Base-by-base conservation (phyloP, 495 filamentous ascomycete genomes). In the Penicillium angulare region DNA sequence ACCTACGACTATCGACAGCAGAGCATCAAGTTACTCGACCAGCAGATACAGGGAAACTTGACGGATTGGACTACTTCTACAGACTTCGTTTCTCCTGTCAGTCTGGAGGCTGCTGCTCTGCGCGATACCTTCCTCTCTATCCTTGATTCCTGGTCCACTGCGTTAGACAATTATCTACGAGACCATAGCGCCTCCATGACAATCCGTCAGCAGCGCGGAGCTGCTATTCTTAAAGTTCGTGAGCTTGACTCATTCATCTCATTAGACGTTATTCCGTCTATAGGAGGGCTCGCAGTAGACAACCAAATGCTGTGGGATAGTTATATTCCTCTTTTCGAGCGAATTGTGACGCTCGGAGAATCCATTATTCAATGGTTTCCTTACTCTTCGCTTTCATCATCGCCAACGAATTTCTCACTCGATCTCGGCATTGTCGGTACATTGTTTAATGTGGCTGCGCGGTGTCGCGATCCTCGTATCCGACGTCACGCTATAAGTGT, bases 401-500 rank as follows among this genome's bases (percentile, higher is more conserved):
- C 49, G 3, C 41, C 45, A 7, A 44, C 23, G 12, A 53, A 29
- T 1, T 64, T 66, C 29, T 58, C 60, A 0, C 56, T 66, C 7
- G 56, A 66, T 40, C 53, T 80, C 18, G 78, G 76, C 18, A 76
- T 84, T 23, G 75, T 85, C 7, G 68, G 68, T 13, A 73, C 79
- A 0, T 67, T 85, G 2, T 86, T 77, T 49, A 66, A 80, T 9
- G 76, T 78, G 10, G 83, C 79, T 7, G 80, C 77, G 10, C 77
- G 77, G 50, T 87, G 83, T 59, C 78, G 83, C 12, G 76, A 86
- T 49, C 70, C 77, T 1, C 36, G 60, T 0, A 73, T 81, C 39
- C 70, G 84, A 10, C 67, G 78, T 3, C 72, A 76, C 47, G 84
- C 84, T 5, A 79, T 86, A 35, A 63, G 69, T 43, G 57, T 86